phyloP scores from a whole-genome alignment of 2,329 filamentous ascomycete species.

The Colletotrichum kahawae region DNA sequence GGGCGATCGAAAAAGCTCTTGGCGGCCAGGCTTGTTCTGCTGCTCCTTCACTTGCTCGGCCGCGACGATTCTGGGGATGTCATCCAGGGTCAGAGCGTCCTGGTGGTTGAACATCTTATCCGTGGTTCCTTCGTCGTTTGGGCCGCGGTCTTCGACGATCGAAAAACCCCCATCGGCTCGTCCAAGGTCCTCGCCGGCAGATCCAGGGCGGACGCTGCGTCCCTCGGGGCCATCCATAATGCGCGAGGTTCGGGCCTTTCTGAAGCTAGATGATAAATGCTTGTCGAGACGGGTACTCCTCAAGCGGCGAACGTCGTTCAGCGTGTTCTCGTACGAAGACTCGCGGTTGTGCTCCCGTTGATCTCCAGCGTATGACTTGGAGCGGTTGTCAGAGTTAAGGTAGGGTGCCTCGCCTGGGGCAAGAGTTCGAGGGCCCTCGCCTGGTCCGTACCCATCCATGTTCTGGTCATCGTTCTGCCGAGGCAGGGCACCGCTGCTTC shows the following conservation, averaged over 20 bases:
- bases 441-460: constrained; percentile 68
- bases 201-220: constrained; percentile 70
- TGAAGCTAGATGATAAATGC: constrained; percentile 90
- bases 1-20: constrained; percentile 65
- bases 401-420: constrained; percentile 40
- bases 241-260: constrained; percentile 86
- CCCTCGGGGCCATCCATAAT: constrained; percentile 90
- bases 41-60: constrained; percentile 89
- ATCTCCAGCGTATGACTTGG: constrained; percentile 74
- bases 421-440: constrained; percentile 52
- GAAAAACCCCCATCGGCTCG: constrained; percentile 65
- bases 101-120: constrained; percentile 89
- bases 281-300: constrained; percentile 94
- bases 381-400: constrained; percentile 70
- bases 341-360: constrained; percentile 65
- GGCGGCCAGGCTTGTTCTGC: constrained; percentile 78
- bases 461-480: constrained; percentile 76
- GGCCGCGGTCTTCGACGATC: constrained; percentile 78
- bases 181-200: constrained; percentile 67
- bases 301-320: constrained; percentile 91
- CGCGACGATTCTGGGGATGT: constrained; percentile 94
- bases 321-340: constrained; percentile 90
- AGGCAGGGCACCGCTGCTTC: constrained; percentile 81
- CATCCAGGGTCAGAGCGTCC: constrained; percentile 91
- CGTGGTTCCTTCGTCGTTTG: constrained; percentile 70